Evolutionary conservation across 306 rosid genomes (phyloP).

Genomic region (Vicia sativa): DNA sequence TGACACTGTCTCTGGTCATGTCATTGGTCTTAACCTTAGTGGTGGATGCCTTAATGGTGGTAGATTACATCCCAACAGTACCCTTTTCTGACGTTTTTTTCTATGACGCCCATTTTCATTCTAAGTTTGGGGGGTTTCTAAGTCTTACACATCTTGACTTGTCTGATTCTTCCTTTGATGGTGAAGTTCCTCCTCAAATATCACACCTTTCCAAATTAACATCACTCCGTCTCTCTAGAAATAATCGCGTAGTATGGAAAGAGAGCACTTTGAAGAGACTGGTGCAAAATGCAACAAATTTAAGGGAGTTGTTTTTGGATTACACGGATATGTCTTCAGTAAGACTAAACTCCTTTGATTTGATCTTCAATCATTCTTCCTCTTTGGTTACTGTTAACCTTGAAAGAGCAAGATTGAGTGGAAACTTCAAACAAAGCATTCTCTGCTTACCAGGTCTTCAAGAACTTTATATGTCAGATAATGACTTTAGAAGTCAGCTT

Average conservation of each 20-base stretch:
- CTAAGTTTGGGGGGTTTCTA: neutral
- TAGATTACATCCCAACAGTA: neutral
- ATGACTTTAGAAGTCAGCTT: neutral
- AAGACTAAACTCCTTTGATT: neutral
- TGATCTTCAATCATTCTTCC: constrained; percentile 1
- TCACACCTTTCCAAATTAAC: constrained; percentile 8
- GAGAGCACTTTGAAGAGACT: constrained; percentile 1
- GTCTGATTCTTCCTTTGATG: neutral
- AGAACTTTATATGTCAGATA: neutral
- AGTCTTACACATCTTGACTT: constrained; percentile 1
- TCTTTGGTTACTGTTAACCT: constrained; percentile 25
- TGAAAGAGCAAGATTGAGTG: fast-evolving
- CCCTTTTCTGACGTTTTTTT: neutral
- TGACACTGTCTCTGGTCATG: constrained; percentile 3
- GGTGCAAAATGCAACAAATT: constrained; percentile 4
- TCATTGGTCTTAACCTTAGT: constrained; percentile 28
- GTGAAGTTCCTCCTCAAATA: neutral
- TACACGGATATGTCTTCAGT: neutral
- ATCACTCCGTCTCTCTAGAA: neutral
- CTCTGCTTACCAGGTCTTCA: constrained; percentile 15
- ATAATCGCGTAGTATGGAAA: neutral
- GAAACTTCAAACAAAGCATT: neutral
- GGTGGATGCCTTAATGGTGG: constrained; percentile 9
- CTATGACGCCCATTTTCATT: constrained; percentile 7
- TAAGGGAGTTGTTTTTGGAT: neutral